phyloP scores from a whole-genome alignment of 305 asterid genomes.

The Fraxinus dipetala region DNA sequence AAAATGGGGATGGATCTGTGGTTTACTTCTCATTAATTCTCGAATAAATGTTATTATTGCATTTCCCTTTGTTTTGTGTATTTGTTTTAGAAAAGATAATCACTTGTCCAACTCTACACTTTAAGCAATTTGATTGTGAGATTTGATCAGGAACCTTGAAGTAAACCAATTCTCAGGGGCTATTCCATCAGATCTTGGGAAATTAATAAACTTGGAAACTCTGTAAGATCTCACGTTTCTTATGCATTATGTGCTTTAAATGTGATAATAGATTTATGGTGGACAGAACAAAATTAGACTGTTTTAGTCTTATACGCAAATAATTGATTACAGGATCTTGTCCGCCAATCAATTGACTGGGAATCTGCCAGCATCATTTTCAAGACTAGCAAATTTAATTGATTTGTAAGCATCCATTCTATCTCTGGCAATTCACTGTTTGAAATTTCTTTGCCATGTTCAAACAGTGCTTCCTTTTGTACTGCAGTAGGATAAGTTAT shows the following conservation, averaged over 20 bases:
- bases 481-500: conserved; percentile 76
- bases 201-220: conserved; percentile 45
- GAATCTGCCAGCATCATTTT: conserved; percentile 59
- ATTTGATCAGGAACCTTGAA: conserved; percentile 77
- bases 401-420: conserved; percentile 61
- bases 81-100: neutral
- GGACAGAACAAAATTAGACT: conserved; percentile 4
- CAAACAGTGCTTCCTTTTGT: conserved; percentile 16
- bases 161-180: conserved; percentile 70
- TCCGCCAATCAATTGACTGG: conserved; percentile 76
- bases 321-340: conserved; percentile 59
- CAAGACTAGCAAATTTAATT: conserved; percentile 50
- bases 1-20: neutral
- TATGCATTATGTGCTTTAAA: conserved; percentile 4
- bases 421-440: conserved; percentile 15
- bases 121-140: conserved; percentile 6
- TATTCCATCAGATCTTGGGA: conserved; percentile 73
- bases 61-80: neutral
- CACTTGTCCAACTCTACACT: neutral
- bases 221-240: conserved; percentile 52
- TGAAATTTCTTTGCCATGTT: neutral
- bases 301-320: conserved; percentile 6
- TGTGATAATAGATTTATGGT: conserved; percentile 11
- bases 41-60: neutral
- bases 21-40: neutral